Percentiles rank a stretch among this genome's conserved stretches.
Evolutionary conservation across 148 eudicot genomes (phyloP).

Genomic region (Rhododendron ferrugineum): DNA sequence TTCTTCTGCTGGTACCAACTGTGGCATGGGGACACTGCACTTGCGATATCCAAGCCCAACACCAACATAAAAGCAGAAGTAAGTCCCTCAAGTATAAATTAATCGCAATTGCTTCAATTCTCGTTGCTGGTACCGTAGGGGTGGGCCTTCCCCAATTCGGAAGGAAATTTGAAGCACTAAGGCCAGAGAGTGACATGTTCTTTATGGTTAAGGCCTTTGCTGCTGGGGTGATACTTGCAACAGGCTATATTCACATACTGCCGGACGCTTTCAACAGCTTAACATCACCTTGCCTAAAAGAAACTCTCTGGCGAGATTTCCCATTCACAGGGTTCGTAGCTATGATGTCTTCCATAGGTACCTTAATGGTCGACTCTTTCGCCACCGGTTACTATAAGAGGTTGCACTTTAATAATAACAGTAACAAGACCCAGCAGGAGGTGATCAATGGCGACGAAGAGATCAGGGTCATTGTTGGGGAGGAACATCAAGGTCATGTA

Average conservation of each 20-base stretch:
- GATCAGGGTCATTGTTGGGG: conserved; percentile 11
- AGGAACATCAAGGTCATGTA: conserved; percentile 37
- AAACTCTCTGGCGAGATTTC: conserved; percentile 52
- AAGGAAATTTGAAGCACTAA: conserved; percentile 18
- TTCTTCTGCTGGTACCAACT: conserved; percentile 8
- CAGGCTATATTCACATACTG: conserved; percentile 76
- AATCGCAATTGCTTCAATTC: conserved; percentile 50
- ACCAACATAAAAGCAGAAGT: conserved; percentile 10
- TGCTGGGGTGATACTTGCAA: conserved; percentile 74
- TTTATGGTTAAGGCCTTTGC: conserved; percentile 87
- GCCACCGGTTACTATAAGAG: conserved; percentile 58
- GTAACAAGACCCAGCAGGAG: neutral
- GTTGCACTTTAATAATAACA: conserved; percentile 31
- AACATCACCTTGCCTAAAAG: conserved; percentile 54
- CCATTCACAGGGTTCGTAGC: conserved; percentile 70
- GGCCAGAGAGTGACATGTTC: conserved; percentile 51
- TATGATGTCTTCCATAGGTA: conserved; percentile 65
- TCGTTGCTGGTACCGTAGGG: conserved; percentile 50
- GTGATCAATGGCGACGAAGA: conserved; percentile 18
- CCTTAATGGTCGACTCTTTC: conserved; percentile 59
- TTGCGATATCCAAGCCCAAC: conserved; percentile 16
- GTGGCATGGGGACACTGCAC: conserved; percentile 33
- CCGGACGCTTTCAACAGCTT: conserved; percentile 67
- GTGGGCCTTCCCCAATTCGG: conserved; percentile 57
- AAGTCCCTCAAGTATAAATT: conserved; percentile 42